Evolutionary conservation across 768 basidiomycete genomes (phyloP), one percentile per base, ranked within the genome.

Genomic region (Naganishia antarctica): DNA sequence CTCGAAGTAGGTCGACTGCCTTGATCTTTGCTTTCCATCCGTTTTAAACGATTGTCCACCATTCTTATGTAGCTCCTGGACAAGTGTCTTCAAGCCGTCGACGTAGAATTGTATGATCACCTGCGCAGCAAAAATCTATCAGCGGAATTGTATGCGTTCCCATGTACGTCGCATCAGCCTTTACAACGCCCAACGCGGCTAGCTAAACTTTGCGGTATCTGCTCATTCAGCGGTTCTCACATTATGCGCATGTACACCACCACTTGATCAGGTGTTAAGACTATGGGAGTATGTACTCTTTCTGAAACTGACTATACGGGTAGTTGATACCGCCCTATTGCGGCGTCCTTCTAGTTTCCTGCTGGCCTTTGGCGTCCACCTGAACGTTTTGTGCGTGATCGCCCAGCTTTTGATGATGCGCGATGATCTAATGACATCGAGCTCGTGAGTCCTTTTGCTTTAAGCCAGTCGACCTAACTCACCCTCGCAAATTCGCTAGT

Each of bases 101-200:
- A 99, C 73, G 85, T 87, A 0, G 88, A 91, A 50, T 81, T 98
- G 26, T 94, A 84, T 74, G 80, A 81, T 15, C 82, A 92, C 78
- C 80, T 99, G 40, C 84, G 88, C 43, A 87, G 87, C 34, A 96
- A 92, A 73, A 94, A 94, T 70, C 83, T 99, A 7, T 88, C 87
- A 11, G 96, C 96, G 4, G 93, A 98, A 76, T 84, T 99, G 26
- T 98, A 98, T 75, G 96, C 94, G 3, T 99, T 99, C 74, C 91
- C 96, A 47, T 96, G 92, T 91, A 72, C 64, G 88, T 82, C 26
- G n/a, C 15, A 21, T 37, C 40, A 23, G 15, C 37, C 63, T 29
- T 25, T 48, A 59, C 32, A 60, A 1, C 51, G 61, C 8, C 31
- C 40, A 32, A 61, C 32, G 41, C 60, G 67, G 15, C 66, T 34